Percentiles rank a stretch among this genome's conserved stretches.
phyloP scores from a whole-genome alignment of 2,329 filamentous ascomycete species.

The Stagonosporopsis chrysanthemi region DNA sequence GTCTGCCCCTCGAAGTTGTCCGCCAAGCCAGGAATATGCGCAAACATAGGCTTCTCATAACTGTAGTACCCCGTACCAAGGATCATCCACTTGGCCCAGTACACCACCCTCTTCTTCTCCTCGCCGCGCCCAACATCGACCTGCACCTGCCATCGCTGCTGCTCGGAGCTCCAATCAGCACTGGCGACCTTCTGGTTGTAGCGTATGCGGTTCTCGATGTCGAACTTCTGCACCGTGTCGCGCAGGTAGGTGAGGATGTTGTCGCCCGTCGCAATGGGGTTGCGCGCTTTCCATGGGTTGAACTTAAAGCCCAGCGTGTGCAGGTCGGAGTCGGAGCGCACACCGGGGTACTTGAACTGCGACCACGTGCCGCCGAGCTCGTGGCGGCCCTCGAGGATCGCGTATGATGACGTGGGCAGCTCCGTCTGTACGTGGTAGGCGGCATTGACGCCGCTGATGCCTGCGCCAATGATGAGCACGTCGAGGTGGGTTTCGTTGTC shows the following conservation, averaged over 20 bases:
- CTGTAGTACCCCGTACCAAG: conserved; percentile 77
- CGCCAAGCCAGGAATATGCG: conserved; percentile 69
- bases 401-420: conserved; percentile 65
- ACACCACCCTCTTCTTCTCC: conserved; percentile 46
- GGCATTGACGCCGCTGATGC: conserved; percentile 77
- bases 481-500: conserved; percentile 43
- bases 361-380: conserved; percentile 80
- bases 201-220: conserved; percentile 56
- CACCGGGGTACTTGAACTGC: conserved; percentile 77
- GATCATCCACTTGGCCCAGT: conserved; percentile 60
- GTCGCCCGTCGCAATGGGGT: conserved; percentile 55
- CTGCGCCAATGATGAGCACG: conserved; percentile 72
- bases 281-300: conserved; percentile 68
- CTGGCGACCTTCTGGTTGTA: conserved; percentile 53
- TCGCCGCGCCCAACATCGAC: conserved; percentile 30
- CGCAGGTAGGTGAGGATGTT: conserved; percentile 55
- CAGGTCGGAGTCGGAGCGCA: conserved; percentile 61
- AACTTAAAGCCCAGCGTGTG: conserved; percentile 68
- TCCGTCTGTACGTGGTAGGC: conserved; percentile 72
- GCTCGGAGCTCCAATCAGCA: conserved; percentile 56
- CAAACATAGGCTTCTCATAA: conserved; percentile 68
- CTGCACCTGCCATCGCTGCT: conserved; percentile 57
- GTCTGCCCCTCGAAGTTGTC: conserved; percentile 69
- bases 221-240: conserved; percentile 53
- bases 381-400: conserved; percentile 72